Conservation (phyloP, 345 rosid genomes). For the Eucalyptus sideroxylon region DNA sequence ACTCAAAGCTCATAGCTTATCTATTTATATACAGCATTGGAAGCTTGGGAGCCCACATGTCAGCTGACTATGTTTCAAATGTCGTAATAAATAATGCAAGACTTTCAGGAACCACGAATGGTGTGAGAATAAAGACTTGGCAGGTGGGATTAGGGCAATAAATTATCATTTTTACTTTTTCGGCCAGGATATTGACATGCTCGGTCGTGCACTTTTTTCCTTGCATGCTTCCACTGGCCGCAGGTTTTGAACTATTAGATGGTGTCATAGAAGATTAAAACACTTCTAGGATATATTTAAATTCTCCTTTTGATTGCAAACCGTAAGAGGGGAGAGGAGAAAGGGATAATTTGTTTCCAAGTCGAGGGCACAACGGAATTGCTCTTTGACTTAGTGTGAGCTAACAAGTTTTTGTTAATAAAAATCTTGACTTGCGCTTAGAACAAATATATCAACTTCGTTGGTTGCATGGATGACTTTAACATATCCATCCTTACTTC, state of each 20-base stretch:
- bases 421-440: not conserved
- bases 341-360: not conserved
- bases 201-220: not conserved
- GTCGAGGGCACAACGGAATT: not conserved
- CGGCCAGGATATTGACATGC: not conserved
- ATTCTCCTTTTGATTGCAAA: not conserved
- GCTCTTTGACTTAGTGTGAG: not conserved
- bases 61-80: constrained; percentile 62
- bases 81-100: constrained; percentile 49
- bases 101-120: constrained; percentile 66
- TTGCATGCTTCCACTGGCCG: not conserved
- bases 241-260: not conserved
- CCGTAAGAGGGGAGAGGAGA: not conserved
- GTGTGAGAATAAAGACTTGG: constrained; percentile 93
- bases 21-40: constrained; percentile 45
- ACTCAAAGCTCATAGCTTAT: not conserved
- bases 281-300: not conserved
- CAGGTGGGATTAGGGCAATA: constrained; percentile 30
- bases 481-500: not conserved
- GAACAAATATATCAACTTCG: not conserved
- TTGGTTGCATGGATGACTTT: not conserved
- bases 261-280: not conserved
- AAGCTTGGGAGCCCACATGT: constrained; percentile 57
- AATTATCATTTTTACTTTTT: not conserved
- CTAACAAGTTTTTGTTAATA: not conserved